Conservation (phyloP, 257 asterid genomes). For the Solanum pennellii region DNA sequence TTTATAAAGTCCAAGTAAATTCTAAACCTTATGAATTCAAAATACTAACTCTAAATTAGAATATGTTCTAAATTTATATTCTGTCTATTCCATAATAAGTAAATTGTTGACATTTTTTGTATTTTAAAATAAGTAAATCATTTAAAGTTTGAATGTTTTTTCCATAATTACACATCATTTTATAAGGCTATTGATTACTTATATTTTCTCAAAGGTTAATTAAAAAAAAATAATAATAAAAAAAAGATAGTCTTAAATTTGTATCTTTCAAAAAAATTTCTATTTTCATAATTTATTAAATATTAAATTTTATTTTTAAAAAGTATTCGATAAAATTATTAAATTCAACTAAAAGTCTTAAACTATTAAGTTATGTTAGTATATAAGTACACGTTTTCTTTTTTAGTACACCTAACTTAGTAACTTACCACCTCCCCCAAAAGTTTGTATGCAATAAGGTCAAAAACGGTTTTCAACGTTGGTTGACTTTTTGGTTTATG, state of each 20-base stretch:
- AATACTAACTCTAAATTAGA: background rate
- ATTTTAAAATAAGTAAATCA: background rate
- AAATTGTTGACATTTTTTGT: background rate
- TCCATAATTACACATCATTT: background rate
- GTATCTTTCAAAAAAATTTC: too few relatives aligned
- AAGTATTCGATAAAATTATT: too few relatives aligned
- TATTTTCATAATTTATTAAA: too few relatives aligned
- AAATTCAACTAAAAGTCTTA: too few relatives aligned
- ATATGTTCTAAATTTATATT: background rate
- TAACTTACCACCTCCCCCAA: background rate
- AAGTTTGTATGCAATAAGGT: background rate
- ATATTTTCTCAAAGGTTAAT: background rate
- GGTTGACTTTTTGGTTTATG: too few relatives aligned
- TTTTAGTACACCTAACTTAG: background rate
- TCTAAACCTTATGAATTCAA: background rate
- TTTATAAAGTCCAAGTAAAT: background rate
- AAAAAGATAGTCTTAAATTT: background rate
- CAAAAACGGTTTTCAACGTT: too few relatives aligned
- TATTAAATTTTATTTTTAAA: too few relatives aligned
- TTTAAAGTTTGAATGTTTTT: background rate
- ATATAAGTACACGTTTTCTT: background rate
- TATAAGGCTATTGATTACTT: background rate
- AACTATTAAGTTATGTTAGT: too few relatives aligned
- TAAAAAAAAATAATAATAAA: background rate
- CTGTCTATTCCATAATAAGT: background rate